Percentiles rank a stretch among this genome's conserved stretches.
Conservation (phyloP, 148 eudicot species). For the Bassia scoparia region DNA sequence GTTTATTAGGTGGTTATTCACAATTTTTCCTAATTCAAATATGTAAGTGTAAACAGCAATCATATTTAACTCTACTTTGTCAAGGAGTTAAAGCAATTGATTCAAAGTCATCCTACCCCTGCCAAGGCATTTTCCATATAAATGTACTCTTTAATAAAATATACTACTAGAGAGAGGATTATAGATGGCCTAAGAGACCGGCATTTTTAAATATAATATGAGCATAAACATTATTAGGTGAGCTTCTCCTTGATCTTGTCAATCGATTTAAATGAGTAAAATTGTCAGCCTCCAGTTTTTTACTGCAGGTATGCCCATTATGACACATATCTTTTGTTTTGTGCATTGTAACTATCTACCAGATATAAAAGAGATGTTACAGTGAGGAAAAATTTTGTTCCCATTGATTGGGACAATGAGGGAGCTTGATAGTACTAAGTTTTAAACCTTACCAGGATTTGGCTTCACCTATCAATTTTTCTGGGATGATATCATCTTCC, state of each 20-base stretch:
- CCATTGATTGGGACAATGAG: no score
- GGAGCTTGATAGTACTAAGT: background rate
- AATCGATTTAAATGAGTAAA: background rate
- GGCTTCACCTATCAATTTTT: conserved; percentile 61
- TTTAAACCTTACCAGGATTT: conserved; percentile 45
- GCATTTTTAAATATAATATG: background rate
- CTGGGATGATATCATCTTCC: conserved; percentile 70
- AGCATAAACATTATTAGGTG: background rate
- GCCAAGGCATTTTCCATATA: no score
- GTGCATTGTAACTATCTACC: background rate
- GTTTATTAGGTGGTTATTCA: no score
- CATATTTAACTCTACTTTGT: no score
- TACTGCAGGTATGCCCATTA: background rate
- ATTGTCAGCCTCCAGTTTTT: background rate
- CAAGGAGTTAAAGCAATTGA: no score
- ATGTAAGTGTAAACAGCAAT: no score
- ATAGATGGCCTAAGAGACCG: background rate
- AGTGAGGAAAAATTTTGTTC: background rate
- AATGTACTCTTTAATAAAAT: no score
- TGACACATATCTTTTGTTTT: background rate
- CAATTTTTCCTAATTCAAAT: no score
- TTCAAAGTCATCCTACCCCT: no score
- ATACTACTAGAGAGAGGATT: no score
- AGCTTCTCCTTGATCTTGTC: background rate
- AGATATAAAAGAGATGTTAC: background rate